phyloP scores from a whole-genome alignment of 2,329 filamentous ascomycete species.

The Penicillium palitans region DNA sequence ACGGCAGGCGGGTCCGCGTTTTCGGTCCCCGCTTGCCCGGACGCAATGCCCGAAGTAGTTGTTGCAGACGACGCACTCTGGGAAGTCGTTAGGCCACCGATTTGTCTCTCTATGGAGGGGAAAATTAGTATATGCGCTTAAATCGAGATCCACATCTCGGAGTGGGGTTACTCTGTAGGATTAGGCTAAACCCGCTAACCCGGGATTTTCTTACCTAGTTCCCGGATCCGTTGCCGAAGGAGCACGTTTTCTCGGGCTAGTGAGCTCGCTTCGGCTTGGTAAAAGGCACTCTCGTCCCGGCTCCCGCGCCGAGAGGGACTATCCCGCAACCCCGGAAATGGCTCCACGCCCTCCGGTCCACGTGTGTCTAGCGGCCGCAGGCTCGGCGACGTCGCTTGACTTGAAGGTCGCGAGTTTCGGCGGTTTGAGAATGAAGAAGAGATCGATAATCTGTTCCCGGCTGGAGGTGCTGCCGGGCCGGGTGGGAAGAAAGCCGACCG shows the following conservation, averaged over 20 bases:
- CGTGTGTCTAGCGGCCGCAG: slow-evolving; percentile 36
- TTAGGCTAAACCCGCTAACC: neutral
- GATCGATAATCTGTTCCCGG: slow-evolving; percentile 36
- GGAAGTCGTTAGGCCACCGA: slow-evolving; percentile 19
- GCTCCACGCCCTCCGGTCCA: slow-evolving; percentile 28
- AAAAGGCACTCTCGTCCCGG: slow-evolving; percentile 49
- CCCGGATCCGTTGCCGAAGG: slow-evolving; percentile 48
- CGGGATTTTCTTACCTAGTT: slow-evolving; percentile 40
- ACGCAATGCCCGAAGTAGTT: slow-evolving; percentile 7
- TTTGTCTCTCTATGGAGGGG: slow-evolving; percentile 22
- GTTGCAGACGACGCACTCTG: slow-evolving; percentile 5
- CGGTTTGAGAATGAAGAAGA: slow-evolving; percentile 38
- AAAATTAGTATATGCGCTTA: slow-evolving; percentile 3
- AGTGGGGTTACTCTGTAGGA: slow-evolving; percentile 4
- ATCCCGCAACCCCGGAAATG: slow-evolving; percentile 30
- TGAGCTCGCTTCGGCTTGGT: slow-evolving; percentile 50
- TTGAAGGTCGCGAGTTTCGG: slow-evolving; percentile 37
- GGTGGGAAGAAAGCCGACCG: slow-evolving; percentile 42
- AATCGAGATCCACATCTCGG: neutral
- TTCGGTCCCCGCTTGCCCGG: slow-evolving; percentile 24
- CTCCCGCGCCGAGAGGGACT: slow-evolving; percentile 39
- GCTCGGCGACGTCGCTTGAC: slow-evolving; percentile 41
- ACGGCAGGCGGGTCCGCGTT: slow-evolving; percentile 19
- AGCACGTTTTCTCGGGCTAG: slow-evolving; percentile 52
- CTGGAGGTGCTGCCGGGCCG: slow-evolving; percentile 19